phyloP scores from a whole-genome alignment of 495 filamentous ascomycete species.

The Extremus antarcticus region DNA sequence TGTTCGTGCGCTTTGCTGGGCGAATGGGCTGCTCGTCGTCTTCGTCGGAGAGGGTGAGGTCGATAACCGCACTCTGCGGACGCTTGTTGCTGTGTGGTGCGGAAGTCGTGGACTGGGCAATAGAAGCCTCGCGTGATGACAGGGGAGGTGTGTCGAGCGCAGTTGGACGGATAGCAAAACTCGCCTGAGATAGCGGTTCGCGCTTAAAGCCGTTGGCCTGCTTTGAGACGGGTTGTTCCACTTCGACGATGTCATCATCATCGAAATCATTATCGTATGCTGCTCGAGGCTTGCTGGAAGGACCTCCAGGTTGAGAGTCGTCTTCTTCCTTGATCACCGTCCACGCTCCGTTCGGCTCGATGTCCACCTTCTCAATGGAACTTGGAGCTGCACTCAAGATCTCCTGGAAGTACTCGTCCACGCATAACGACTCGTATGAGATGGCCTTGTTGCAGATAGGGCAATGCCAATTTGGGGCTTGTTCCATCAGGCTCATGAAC shows the following conservation, averaged over 20 bases:
- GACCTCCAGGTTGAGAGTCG: slow-evolving; percentile 22
- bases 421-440: slow-evolving; percentile 66
- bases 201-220: slow-evolving; percentile 31
- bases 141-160: slow-evolving; percentile 38
- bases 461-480: slow-evolving; percentile 89
- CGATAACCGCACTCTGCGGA: slow-evolving; percentile 55
- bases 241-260: slow-evolving; percentile 55
- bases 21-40: slow-evolving; percentile 47
- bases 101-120: slow-evolving; percentile 33
- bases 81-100: slow-evolving; percentile 45
- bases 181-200: slow-evolving; percentile 18
- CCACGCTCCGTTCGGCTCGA: slow-evolving; percentile 83
- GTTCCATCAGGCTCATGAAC: slow-evolving; percentile 87
- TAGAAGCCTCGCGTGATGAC: slow-evolving; percentile 46
- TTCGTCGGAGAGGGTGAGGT: slow-evolving; percentile 66
- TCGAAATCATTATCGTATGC: slow-evolving; percentile 45
- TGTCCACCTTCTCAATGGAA: slow-evolving; percentile 69
- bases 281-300: slow-evolving; percentile 15
- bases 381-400: slow-evolving; percentile 63
- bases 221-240: slow-evolving; percentile 42
- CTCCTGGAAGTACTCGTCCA: slow-evolving; percentile 86
- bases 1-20: slow-evolving; percentile 12
- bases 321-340: slow-evolving; percentile 31
- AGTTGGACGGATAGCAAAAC: slow-evolving; percentile 9
- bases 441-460: slow-evolving; percentile 81